These are phyloP conservation scores for Epichloe bromicola DNA, from an alignment of 2,329 filamentous ascomycete species.

Conservation along the genomic window DNA sequence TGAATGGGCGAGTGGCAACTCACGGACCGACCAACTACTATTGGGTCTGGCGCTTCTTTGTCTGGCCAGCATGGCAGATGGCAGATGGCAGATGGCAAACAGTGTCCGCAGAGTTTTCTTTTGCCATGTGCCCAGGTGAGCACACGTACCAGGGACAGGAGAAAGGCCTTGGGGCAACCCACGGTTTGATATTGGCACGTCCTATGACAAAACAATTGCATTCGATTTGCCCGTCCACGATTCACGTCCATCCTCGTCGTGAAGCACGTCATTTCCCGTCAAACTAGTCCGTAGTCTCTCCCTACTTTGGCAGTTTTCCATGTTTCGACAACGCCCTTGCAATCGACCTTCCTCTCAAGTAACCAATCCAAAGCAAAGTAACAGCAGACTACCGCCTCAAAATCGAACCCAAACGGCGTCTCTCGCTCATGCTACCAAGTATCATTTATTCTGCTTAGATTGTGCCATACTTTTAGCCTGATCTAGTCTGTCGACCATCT, in stretches of 20 bases:
- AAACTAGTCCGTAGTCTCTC: neutral
- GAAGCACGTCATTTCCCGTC: no score
- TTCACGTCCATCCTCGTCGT: neutral
- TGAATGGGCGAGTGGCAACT: neutral
- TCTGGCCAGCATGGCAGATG: neutral
- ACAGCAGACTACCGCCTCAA: neutral
- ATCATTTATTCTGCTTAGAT: neutral
- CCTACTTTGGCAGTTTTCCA: neutral
- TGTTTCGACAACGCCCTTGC: neutral
- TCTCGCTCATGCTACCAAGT: neutral
- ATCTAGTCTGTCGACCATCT: neutral
- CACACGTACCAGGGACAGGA: no score
- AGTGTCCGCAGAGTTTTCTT: neutral
- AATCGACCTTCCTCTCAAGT: neutral
- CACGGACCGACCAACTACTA: neutral
- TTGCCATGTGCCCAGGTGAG: no score
- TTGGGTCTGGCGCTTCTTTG: no score
- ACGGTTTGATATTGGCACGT: no score
- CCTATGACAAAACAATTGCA: neutral
- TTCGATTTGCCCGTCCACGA: neutral
- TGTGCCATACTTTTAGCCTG: neutral
- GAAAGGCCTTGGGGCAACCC: no score
- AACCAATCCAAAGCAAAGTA: neutral
- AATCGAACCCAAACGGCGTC: neutral
- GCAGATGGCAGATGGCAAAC: neutral